These are phyloP conservation scores for Penicillium janthinellum DNA, from an alignment of 2,329 filamentous ascomycete genomes.

Conservation along the genomic window DNA sequence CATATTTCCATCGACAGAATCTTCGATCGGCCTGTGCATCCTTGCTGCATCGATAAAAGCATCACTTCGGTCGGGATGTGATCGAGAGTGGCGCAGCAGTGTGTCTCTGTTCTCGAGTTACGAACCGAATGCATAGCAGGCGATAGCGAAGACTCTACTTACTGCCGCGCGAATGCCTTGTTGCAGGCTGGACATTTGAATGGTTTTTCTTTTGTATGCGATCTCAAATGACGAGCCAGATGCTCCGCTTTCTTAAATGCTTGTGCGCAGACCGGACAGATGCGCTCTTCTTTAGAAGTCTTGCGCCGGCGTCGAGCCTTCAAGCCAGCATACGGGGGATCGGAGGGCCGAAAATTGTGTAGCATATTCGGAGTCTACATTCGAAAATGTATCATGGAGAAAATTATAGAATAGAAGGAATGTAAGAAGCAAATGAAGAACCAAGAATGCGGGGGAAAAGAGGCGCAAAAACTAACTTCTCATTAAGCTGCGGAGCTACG, in stretches of 20 bases:
- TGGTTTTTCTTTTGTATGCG: slow-evolving; percentile 38
- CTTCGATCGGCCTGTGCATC: not conserved
- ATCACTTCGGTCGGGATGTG: slow-evolving; percentile 8
- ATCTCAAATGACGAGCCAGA: slow-evolving; percentile 33
- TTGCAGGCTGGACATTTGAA: slow-evolving; percentile 29
- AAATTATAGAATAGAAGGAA: not conserved
- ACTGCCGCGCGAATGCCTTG: slow-evolving; percentile 32
- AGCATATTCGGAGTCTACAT: not conserved
- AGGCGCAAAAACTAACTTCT: not conserved
- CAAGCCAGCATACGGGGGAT: not conserved
- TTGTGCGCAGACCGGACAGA: slow-evolving; percentile 16
- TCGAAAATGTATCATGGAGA: not conserved
- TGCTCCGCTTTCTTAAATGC: slow-evolving; percentile 35
- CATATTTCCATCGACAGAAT: not conserved
- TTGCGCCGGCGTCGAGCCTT: slow-evolving; percentile 14
- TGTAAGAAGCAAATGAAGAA: not conserved
- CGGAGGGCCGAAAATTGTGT: not conserved
- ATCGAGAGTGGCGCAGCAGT: slow-evolving; percentile 15
- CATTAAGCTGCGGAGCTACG: not conserved
- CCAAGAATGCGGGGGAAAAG: no score
- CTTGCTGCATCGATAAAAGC: not conserved
- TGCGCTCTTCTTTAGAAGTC: slow-evolving; percentile 15
- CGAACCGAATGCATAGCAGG: not conserved
- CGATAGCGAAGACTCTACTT: slow-evolving; percentile 6
- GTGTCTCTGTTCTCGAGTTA: slow-evolving; percentile 8